Base-by-base conservation (phyloP, 495 filamentous ascomycete species). In the Daldinia caldariorum region DNA sequence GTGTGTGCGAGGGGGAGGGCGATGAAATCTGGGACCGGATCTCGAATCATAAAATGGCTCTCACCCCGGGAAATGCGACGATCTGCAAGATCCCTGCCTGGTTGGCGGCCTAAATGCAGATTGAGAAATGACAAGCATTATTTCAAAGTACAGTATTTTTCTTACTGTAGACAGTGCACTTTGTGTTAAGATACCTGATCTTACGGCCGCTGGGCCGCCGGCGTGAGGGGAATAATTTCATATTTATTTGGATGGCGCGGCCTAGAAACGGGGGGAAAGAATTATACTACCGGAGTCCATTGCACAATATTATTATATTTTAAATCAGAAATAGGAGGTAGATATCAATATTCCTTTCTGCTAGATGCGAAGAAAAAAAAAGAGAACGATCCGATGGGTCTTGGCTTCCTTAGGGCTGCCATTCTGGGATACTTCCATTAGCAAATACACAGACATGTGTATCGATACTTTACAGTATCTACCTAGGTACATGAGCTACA, bases 51-150 rank as follows among this genome's bases (percentile, higher is more conserved):
- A 66, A 61, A 54, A 63, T 70, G 60, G 66, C 71, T 69, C 53
- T 64, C 67, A 66, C 72, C 68, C 74, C 75, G 58, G 68, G 65
- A 75, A 75, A 77, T 75, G 72, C 75, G 70, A 70, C 69, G 75
- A 77, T 77, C 75, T 67, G 69, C 75, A 70, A 31, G 14, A 77
- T 63, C 75, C 75, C 73, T 77, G 75, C 51, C 53, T 67, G 62
- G 56, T 60, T 63, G 66, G 71, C 63, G 20, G 47, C 50, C 71
- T 61, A 55, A 70, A 54, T 69, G 62, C 63, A 70, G 71, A 74
- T 69, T 74, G 55, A 61, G 50, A 64, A 70, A 69, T 72, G 65
- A 69, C 69, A 60, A 60, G 69, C 70, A 69, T 57, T 18, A 38
- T 26, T 22, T 57, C 54, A 34, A 57, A 29, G 14, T 57, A 57